Percentiles rank a stretch among this genome's conserved stretches.
Evolutionary conservation across 306 rosid species (phyloP).

Genomic region (Heteromeles arbutifolia): DNA sequence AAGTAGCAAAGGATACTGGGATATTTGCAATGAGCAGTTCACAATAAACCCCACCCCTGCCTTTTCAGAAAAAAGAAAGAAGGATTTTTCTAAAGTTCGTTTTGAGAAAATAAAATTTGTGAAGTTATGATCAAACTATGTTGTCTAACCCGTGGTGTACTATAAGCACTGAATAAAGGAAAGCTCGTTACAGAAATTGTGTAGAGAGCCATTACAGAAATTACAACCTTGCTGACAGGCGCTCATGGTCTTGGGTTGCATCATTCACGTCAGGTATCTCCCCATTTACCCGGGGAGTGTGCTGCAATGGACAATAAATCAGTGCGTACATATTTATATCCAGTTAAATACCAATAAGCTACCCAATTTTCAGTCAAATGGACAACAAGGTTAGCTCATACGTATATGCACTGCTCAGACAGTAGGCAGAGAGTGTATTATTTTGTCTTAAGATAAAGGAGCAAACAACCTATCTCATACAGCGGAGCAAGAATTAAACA

Average conservation of each 20-base stretch:
- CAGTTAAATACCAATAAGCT: constrained; percentile 12
- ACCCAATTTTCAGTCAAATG: constrained; percentile 15
- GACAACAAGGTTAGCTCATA: not conserved
- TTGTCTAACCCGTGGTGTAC: no score
- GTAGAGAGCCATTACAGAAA: not conserved
- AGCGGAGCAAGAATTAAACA: not conserved
- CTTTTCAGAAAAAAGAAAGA: not conserved
- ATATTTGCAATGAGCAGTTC: not conserved
- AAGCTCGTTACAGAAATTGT: not conserved
- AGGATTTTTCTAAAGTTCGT: not conserved
- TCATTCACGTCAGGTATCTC: constrained; percentile 92
- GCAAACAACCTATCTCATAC: not conserved
- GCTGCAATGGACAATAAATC: constrained; percentile 55
- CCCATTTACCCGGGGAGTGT: constrained; percentile 86
- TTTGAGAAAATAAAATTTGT: not conserved
- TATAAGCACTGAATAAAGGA: not conserved
- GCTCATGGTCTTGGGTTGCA: constrained; percentile 83
- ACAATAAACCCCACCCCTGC: not conserved
- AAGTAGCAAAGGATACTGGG: not conserved
- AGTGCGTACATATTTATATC: constrained; percentile 25
- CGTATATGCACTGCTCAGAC: not conserved
- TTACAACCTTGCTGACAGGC: constrained; percentile 72
- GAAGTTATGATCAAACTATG: not conserved
- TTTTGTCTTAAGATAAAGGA: not conserved
- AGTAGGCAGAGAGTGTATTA: not conserved